phyloP scores from a whole-genome alignment of 768 basidiomycete genomes.

The Naganishia vaughanmartiniae region DNA sequence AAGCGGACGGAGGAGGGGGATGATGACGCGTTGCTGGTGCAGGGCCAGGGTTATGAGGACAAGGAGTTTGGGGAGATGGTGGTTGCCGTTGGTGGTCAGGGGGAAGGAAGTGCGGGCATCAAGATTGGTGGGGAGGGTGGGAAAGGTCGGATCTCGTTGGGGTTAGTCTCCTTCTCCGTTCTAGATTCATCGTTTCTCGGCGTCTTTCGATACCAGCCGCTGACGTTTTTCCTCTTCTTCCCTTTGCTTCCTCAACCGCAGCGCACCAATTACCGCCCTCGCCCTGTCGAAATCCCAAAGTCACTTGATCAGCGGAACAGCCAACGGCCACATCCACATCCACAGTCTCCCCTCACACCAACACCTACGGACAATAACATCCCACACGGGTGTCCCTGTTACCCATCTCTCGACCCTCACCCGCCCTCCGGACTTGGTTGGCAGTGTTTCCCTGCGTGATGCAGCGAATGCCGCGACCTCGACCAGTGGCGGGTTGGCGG shows the following conservation, averaged over 20 bases:
- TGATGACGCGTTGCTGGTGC: not conserved
- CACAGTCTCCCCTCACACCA: constrained; percentile 91
- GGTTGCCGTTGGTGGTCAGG: constrained; percentile 40
- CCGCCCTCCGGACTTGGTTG: constrained; percentile 81
- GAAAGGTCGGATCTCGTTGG: constrained; percentile 60
- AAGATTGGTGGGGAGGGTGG: constrained; percentile 37
- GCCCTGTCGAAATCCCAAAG: constrained; percentile 74
- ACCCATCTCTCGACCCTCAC: constrained; percentile 74
- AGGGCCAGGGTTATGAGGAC: not conserved
- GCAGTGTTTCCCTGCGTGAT: constrained; percentile 63
- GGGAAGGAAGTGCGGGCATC: constrained; percentile 36
- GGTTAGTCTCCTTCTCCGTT: constrained; percentile 54
- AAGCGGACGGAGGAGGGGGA: constrained; percentile 22
- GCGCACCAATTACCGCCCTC: constrained; percentile 70
- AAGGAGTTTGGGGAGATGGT: constrained; percentile 6
- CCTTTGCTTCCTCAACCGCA: constrained; percentile 46
- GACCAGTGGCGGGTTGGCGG: constrained; percentile 1
- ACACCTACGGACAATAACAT: constrained; percentile 68
- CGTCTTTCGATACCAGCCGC: too few relatives aligned
- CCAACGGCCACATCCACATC: constrained; percentile 67
- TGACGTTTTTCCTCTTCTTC: not conserved
- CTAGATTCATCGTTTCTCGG: too few relatives aligned
- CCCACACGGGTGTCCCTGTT: constrained; percentile 57
- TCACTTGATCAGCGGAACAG: constrained; percentile 77
- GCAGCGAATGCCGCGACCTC: constrained; percentile 27